Evolutionary conservation across 2,329 filamentous ascomycete genomes (phyloP).

Genomic region (Geosmithia putterillii): DNA sequence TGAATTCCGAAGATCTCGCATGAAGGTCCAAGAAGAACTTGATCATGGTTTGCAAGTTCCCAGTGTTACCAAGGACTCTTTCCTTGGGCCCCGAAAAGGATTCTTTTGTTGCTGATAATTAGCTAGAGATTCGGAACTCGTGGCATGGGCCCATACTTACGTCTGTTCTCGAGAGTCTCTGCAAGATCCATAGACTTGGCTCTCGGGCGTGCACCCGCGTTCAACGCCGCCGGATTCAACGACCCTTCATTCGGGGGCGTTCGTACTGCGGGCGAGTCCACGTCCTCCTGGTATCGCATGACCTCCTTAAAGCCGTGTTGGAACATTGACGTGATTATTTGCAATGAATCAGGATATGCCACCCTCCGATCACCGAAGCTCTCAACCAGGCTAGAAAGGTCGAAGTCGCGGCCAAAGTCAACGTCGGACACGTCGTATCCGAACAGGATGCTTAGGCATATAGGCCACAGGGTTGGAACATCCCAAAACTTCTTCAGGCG

Average conservation of each 20-base stretch:
- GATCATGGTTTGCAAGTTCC: conserved; percentile 63
- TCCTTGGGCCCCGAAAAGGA: conserved; percentile 27
- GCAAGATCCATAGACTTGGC: conserved; percentile 56
- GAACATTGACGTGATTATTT: conserved; percentile 76
- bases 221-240: conserved; percentile 8
- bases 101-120: conserved; percentile 8
- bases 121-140: background rate
- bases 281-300: conserved; percentile 47
- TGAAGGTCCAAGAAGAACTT: conserved; percentile 73
- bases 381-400: conserved; percentile 61
- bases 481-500: conserved; percentile 84
- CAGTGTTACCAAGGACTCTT: conserved; percentile 37
- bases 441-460: conserved; percentile 82
- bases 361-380: conserved; percentile 60
- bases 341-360: conserved; percentile 63
- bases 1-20: conserved; percentile 61
- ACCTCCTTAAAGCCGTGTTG: conserved; percentile 70
- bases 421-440: conserved; percentile 67
- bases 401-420: conserved; percentile 61
- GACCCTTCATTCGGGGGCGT: background rate
- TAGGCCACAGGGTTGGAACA: conserved; percentile 70
- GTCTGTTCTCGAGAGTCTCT: conserved; percentile 41
- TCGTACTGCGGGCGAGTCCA: conserved; percentile 35
- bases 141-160: conserved; percentile 21
- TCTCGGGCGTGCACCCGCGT: conserved; percentile 18